phyloP scores from a whole-genome alignment of 257 asterid species.

The Gentiana straminea region DNA sequence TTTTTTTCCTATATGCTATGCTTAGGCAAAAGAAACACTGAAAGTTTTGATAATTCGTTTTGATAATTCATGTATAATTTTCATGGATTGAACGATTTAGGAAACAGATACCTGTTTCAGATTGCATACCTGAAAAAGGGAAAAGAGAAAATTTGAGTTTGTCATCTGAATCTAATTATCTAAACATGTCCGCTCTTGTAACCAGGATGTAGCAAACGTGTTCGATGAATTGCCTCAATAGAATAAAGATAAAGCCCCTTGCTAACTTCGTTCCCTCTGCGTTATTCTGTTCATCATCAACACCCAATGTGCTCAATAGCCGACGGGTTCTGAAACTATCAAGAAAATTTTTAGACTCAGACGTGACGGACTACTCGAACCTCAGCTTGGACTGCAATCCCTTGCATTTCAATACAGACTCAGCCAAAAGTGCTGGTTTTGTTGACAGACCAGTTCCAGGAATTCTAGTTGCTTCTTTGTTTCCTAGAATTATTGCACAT shows the following conservation, averaged over 20 bases:
- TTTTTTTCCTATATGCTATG: too few relatives aligned
- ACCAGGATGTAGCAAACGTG: not conserved
- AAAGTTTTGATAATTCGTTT: too few relatives aligned
- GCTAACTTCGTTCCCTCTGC: not conserved
- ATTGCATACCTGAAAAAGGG: too few relatives aligned
- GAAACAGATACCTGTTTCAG: too few relatives aligned
- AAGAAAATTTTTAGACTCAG: slow-evolving; percentile 34
- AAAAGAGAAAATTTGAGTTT: too few relatives aligned
- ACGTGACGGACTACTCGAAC: slow-evolving; percentile 50
- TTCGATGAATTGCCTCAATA: slow-evolving; percentile 16
- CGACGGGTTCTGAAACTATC: slow-evolving; percentile 49
- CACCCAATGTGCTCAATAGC: slow-evolving; percentile 24
- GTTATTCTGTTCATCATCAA: slow-evolving; percentile 17
- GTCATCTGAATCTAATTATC: too few relatives aligned
- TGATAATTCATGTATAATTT: too few relatives aligned
- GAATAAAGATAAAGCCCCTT: not conserved
- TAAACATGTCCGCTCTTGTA: too few relatives aligned
- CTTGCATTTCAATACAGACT: slow-evolving; percentile 51
- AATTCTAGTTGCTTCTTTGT: slow-evolving; percentile 68
- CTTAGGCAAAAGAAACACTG: too few relatives aligned
- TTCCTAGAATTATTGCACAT: slow-evolving; percentile 75
- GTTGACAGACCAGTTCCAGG: slow-evolving; percentile 51
- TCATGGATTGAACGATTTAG: too few relatives aligned
- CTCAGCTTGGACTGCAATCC: slow-evolving; percentile 63
- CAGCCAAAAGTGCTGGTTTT: slow-evolving; percentile 58